Conservation (phyloP, 768 basidiomycete species). For the Rhizopogon salebrosus region DNA sequence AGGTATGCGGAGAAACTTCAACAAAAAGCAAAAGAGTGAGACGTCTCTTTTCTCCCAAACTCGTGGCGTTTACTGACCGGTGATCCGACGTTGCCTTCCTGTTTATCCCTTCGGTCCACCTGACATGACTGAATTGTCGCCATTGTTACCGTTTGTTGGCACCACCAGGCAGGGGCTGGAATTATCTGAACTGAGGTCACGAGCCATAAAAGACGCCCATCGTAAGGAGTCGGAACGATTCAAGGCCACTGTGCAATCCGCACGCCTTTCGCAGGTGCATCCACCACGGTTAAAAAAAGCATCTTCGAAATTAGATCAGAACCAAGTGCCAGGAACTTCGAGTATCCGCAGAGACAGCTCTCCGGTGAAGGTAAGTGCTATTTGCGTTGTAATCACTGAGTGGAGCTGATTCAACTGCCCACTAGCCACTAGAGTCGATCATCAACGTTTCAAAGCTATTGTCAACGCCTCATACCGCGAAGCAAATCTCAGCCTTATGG, state of each 20-base stretch:
- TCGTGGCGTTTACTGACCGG: constrained; percentile 12
- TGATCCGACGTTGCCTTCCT: constrained; percentile 13
- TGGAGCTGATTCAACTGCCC: neutral
- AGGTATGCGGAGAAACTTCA: constrained; percentile 72
- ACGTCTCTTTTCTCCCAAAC: constrained; percentile 10
- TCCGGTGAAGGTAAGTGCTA: constrained; percentile 52
- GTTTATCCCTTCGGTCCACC: neutral
- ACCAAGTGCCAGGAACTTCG: constrained; percentile 4
- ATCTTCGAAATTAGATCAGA: constrained; percentile 1
- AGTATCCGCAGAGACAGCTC: constrained; percentile 54
- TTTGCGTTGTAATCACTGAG: neutral
- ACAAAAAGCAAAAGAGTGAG: constrained; percentile 61
- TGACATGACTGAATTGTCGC: constrained; percentile 4
- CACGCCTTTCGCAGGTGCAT: constrained; percentile 10
- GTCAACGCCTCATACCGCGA: constrained; percentile 60
- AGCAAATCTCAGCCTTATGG: constrained; percentile 82
- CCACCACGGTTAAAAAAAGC: constrained; percentile 5
- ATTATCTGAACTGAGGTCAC: constrained; percentile 28
- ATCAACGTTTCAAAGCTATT: constrained; percentile 72
- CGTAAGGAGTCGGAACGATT: constrained; percentile 25
- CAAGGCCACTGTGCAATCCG: constrained; percentile 8
- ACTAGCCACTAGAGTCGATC: constrained; percentile 74
- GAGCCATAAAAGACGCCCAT: constrained; percentile 25
- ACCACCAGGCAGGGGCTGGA: constrained; percentile 39
- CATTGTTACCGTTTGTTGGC: neutral